Percentiles rank a stretch among this genome's conserved stretches.
Evolutionary conservation across 305 asterid genomes (phyloP).

Genomic region (Fraxinus floribunda): DNA sequence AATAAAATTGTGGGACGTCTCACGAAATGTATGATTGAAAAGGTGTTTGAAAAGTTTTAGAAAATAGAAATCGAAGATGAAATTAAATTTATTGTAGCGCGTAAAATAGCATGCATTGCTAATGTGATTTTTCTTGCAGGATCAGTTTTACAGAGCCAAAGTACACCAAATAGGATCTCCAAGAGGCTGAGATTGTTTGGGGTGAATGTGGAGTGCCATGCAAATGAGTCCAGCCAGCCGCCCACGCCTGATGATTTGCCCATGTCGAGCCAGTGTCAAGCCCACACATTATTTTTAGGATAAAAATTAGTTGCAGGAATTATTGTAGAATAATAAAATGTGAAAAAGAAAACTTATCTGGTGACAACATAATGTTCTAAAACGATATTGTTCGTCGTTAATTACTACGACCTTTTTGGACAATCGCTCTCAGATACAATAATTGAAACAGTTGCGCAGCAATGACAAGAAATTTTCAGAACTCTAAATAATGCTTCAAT

Average conservation of each 20-base stretch:
- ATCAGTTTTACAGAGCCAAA: slow-evolving; percentile 22
- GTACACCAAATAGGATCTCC: slow-evolving; percentile 34
- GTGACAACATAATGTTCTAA: neutral
- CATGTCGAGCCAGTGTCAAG: slow-evolving; percentile 32
- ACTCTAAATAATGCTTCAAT: neutral
- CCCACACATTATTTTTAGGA: slow-evolving; percentile 1
- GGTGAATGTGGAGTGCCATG: slow-evolving; percentile 57
- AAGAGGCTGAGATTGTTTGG: slow-evolving; percentile 58
- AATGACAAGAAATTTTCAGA: neutral
- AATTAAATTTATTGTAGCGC: neutral
- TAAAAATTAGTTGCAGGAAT: neutral
- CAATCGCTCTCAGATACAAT: neutral
- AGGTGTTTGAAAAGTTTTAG: too few species aligned
- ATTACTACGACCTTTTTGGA: neutral
- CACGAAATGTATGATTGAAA: neutral
- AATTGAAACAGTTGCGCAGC: too few species aligned
- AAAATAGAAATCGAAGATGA: neutral
- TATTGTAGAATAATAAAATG: neutral
- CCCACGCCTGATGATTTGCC: slow-evolving; percentile 33
- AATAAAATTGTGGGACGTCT: neutral
- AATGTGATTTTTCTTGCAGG: slow-evolving; percentile 24
- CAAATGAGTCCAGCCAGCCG: slow-evolving; percentile 31
- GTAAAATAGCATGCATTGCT: neutral
- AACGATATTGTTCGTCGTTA: neutral
- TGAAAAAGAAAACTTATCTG: neutral